A percentile compares a stretch with the other conserved stretches of the same genome.
Evolutionary conservation across 1,284 basidiomycete species (phyloP).

Genomic region (Apiotrichum domesticum): DNA sequence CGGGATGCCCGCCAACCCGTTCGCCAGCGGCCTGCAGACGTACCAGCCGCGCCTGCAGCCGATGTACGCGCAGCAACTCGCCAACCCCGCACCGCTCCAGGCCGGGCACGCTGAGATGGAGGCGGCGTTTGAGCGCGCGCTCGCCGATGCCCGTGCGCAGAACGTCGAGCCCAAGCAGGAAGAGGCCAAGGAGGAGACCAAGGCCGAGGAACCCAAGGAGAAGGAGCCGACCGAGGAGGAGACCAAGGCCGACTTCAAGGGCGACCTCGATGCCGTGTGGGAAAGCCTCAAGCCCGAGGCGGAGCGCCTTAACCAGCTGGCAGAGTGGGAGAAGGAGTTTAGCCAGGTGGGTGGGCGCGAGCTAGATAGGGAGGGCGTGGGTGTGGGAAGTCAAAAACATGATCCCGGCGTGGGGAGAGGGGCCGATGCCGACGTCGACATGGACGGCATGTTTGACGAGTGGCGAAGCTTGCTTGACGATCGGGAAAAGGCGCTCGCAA

Average conservation of each 20-base stretch:
- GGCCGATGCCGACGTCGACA: background rate
- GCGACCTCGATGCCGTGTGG: conserved; percentile 49
- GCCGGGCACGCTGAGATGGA: conserved; percentile 50
- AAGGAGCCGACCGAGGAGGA: conserved; percentile 38
- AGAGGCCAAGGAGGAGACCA: conserved; percentile 47
- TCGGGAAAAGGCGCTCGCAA: background rate
- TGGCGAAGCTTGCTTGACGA: background rate
- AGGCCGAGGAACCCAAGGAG: conserved; percentile 38
- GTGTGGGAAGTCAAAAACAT: background rate
- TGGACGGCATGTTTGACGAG: background rate
- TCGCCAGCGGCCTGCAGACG: conserved; percentile 11
- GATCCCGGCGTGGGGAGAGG: too few relatives aligned
- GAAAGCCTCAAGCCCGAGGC: conserved; percentile 48
- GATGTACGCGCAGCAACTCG: conserved; percentile 38
- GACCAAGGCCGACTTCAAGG: conserved; percentile 42
- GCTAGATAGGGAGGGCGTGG: background rate
- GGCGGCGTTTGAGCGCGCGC: conserved; percentile 70
- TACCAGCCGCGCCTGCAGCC: conserved; percentile 17
- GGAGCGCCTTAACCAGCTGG: conserved; percentile 55
- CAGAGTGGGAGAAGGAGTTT: conserved; percentile 85
- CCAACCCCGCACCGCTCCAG: conserved; percentile 1
- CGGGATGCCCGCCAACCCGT: conserved; percentile 10
- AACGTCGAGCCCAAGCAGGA: conserved; percentile 16
- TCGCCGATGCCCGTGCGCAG: conserved; percentile 56
- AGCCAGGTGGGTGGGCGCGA: conserved; percentile 52